Evolutionary conservation across 2,329 filamentous ascomycete genomes (phyloP).

Genomic region (Verticillium tricorpus): DNA sequence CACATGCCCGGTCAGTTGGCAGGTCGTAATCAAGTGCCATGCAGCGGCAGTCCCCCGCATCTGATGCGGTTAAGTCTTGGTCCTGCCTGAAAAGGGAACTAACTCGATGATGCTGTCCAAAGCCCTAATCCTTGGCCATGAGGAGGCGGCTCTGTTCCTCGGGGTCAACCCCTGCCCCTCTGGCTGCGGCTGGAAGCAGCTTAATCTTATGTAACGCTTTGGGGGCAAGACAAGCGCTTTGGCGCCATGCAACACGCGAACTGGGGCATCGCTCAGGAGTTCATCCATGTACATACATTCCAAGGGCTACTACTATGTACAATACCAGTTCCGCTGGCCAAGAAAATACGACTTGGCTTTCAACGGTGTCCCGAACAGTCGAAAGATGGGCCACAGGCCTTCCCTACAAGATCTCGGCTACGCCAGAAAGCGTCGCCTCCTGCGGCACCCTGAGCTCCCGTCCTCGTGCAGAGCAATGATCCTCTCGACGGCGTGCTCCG

Average conservation of each 20-base stretch:
- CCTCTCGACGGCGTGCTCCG: constrained; percentile 13
- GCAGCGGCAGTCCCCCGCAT: too few relatives aligned
- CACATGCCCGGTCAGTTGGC: too few relatives aligned
- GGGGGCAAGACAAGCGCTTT: background rate
- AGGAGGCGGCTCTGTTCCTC: background rate
- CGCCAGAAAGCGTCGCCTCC: background rate
- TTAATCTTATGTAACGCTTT: background rate
- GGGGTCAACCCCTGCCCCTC: background rate
- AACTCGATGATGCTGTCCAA: too few relatives aligned
- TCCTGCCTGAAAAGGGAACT: too few relatives aligned
- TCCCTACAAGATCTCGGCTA: background rate
- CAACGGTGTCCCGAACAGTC: too few relatives aligned
- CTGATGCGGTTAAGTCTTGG: too few relatives aligned
- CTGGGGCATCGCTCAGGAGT: background rate
- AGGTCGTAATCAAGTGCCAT: too few relatives aligned
- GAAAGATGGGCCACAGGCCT: background rate
- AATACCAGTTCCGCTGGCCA: too few relatives aligned
- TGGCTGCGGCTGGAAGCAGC: background rate
- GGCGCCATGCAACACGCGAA: background rate
- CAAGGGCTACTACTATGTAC: background rate
- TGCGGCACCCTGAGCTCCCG: background rate
- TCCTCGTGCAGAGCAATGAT: constrained; percentile 11
- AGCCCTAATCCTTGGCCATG: too few relatives aligned
- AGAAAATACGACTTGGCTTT: too few relatives aligned
- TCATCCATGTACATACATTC: background rate